Evolutionary conservation across 2,329 filamentous ascomycete species (phyloP).

Genomic region (Pseudohalonectria lignicola): DNA sequence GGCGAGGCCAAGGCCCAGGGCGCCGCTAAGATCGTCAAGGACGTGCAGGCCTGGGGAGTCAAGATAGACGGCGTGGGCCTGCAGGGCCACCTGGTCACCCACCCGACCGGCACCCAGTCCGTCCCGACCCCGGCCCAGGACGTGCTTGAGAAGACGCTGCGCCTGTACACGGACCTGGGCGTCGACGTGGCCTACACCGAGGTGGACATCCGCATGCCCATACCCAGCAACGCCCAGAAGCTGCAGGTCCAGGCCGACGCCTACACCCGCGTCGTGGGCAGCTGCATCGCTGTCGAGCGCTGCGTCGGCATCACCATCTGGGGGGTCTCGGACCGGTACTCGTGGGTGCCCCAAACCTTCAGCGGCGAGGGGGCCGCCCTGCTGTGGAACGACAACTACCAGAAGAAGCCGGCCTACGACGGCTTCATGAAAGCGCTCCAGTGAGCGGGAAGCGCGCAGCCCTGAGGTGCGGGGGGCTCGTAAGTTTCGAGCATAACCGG

Average conservation of each 20-base stretch:
- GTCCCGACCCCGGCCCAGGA: slow-evolving; percentile 19
- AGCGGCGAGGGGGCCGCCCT: slow-evolving; percentile 12
- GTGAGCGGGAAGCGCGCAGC: too few relatives aligned
- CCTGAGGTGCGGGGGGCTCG: too few relatives aligned
- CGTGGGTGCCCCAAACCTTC: slow-evolving; percentile 13
- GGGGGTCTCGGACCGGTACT: slow-evolving; percentile 14
- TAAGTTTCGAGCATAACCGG: too few relatives aligned
- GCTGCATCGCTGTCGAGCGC: slow-evolving; percentile 13
- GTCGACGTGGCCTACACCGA: slow-evolving; percentile 42
- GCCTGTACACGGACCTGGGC: slow-evolving; percentile 26
- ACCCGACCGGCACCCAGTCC: slow-evolving; percentile 23
- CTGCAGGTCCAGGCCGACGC: slow-evolving; percentile 27
- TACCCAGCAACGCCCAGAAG: slow-evolving; percentile 25
- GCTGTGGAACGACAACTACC: slow-evolving; percentile 9
- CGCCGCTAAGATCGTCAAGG: slow-evolving; percentile 20
- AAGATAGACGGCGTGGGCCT: slow-evolving; percentile 41
- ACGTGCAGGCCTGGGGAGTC: slow-evolving; percentile 21
- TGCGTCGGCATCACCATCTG: slow-evolving; percentile 18
- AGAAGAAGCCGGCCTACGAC: slow-evolving; percentile 14
- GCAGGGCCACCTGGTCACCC: slow-evolving; percentile 33
- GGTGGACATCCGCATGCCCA: slow-evolving; percentile 33
- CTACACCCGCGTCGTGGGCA: slow-evolving; percentile 19
- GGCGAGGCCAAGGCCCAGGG: slow-evolving; percentile 20
- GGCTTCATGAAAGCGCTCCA: slow-evolving; percentile 21
- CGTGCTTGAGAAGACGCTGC: slow-evolving; percentile 20